Conservation (phyloP, 352 stramenopile genomes). For the Phytophthora quininea region DNA sequence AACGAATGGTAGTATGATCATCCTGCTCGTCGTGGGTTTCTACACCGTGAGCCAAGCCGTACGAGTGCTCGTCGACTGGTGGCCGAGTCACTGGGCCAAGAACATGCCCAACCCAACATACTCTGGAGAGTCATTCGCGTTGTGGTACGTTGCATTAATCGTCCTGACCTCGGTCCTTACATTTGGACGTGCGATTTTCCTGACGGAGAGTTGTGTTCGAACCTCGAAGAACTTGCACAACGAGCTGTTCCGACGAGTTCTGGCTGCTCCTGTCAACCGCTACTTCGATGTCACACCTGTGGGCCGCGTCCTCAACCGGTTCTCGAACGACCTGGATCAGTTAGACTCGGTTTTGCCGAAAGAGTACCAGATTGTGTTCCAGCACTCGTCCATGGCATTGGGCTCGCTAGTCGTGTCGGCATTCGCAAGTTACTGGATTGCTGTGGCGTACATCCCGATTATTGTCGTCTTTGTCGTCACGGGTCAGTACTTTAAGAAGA, state of each 20-base stretch:
- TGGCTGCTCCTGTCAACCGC: slow-evolving; percentile 40
- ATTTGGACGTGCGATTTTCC: slow-evolving; percentile 22
- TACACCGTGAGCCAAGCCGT: slow-evolving; percentile 23
- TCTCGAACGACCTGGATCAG: slow-evolving; percentile 56
- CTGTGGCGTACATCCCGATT: slow-evolving; percentile 20
- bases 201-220: slow-evolving; percentile 30
- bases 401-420: slow-evolving; percentile 23
- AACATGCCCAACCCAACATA: slow-evolving; percentile 31
- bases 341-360: slow-evolving; percentile 39
- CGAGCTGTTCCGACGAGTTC: slow-evolving; percentile 44
- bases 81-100: slow-evolving; percentile 34
- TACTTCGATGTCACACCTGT: slow-evolving; percentile 63
- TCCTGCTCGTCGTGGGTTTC: slow-evolving; percentile 12
- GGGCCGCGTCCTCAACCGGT: slow-evolving; percentile 50
- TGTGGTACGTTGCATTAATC: slow-evolving; percentile 45
- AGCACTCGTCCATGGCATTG: slow-evolving; percentile 22
- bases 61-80: slow-evolving; percentile 34
- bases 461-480: slow-evolving; percentile 15
- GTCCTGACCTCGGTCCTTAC: slow-evolving; percentile 17
- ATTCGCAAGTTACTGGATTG: slow-evolving; percentile 28
- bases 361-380: slow-evolving; percentile 33
- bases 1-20: slow-evolving; percentile 17
- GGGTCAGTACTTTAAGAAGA: slow-evolving; percentile 68
- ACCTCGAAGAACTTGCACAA: slow-evolving; percentile 36
- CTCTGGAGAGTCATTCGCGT: slow-evolving; percentile 13